Evolutionary conservation across 1,284 basidiomycete genomes (phyloP), one percentile per base, ranked within the genome.

Genomic region (Vanrija humicola): DNA sequence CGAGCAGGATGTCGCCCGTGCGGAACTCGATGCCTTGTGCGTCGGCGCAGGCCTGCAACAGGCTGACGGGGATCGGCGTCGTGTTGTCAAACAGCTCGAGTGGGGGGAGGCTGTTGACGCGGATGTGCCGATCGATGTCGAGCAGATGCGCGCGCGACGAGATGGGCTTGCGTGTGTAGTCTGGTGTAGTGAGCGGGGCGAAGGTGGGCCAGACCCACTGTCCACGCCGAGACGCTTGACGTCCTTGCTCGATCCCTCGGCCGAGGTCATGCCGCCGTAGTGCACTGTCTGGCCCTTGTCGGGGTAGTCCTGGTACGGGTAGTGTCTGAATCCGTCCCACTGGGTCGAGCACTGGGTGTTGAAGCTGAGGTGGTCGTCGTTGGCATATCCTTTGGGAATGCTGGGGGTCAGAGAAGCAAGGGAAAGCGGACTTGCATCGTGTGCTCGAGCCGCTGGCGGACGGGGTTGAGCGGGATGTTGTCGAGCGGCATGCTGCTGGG

Each of bases 291-390:
- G 23, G 21, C 53, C 59, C 50, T 57, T 46, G 43, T 52, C 48
- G 3, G 55, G 55, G 43, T 57, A 55, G 53, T 61, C 49, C 44
- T 45, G 43, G 53, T 61, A 61, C 28, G 66, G 64, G 54, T 66
- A 73, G 61, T 77, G 76, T 10, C 73, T 58, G 49, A 75, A 69
- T 2, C 76, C 75, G 54, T 77, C 77, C 75, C 76, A 77, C 50
- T 78, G 78, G 6, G 75, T 72, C 21, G 73, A 72, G 18, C 61
- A 61, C 59, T 78, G 77, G 1, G 76, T 76, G 55, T 78, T 78
- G 63, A 75, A 64, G 16, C 63, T 52, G 7, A 78, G 59, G 21
- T 59, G 48, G 50, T 77, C 76, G 60, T 72, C 70, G 39, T 66
- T 64, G 28, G 50, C 25, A 52, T 67, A 58, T n/a, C 25, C 46